phyloP scores from a whole-genome alignment of 805 yeast genomes.

The Teunomyces aglyptinius region DNA sequence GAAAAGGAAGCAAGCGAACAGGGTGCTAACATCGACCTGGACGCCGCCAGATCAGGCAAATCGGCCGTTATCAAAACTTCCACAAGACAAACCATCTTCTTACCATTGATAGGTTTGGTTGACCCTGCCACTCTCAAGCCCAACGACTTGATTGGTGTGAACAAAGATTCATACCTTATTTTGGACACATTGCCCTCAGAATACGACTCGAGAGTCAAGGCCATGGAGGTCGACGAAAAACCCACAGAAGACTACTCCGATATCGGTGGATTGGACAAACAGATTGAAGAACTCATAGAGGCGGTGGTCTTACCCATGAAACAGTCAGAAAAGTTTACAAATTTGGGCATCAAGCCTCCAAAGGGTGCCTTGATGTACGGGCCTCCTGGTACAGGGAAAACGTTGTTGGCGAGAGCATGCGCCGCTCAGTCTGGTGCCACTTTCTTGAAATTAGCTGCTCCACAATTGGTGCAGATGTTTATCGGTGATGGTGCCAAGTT shows the following conservation, averaged over 20 bases:
- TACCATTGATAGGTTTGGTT: slow-evolving; percentile 94
- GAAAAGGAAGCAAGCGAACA: slow-evolving; percentile 81
- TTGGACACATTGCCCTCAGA: slow-evolving; percentile 95
- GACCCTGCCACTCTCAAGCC: slow-evolving; percentile 91
- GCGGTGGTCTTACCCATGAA: slow-evolving; percentile 98
- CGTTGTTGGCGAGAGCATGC: slow-evolving; percentile 47
- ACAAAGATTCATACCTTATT: slow-evolving; percentile 91
- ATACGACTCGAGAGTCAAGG: slow-evolving; percentile 96
- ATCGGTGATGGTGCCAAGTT: slow-evolving; percentile 48
- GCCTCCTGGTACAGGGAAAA: slow-evolving; percentile 50
- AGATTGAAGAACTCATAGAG: slow-evolving; percentile 95
- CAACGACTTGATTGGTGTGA: slow-evolving; percentile 97
- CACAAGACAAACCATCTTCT: slow-evolving; percentile 93
- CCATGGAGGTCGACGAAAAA: slow-evolving; percentile 99
- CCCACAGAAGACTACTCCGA: slow-evolving; percentile 97
- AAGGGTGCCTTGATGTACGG: slow-evolving; percentile 50
- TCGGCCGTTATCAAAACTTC: slow-evolving; percentile 98
- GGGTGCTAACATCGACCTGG: slow-evolving; percentile 93
- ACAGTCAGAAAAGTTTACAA: slow-evolving; percentile 93
- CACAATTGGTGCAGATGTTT: slow-evolving; percentile 47
- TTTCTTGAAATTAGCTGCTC: slow-evolving; percentile 45
- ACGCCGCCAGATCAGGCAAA: slow-evolving; percentile 87
- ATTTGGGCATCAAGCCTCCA: slow-evolving; percentile 78
- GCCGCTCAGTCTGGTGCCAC: slow-evolving; percentile 49
- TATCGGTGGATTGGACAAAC: slow-evolving; percentile 97